Conservation (phyloP, 2,329 filamentous ascomycete genomes). For the Leptographium lundbergii region DNA sequence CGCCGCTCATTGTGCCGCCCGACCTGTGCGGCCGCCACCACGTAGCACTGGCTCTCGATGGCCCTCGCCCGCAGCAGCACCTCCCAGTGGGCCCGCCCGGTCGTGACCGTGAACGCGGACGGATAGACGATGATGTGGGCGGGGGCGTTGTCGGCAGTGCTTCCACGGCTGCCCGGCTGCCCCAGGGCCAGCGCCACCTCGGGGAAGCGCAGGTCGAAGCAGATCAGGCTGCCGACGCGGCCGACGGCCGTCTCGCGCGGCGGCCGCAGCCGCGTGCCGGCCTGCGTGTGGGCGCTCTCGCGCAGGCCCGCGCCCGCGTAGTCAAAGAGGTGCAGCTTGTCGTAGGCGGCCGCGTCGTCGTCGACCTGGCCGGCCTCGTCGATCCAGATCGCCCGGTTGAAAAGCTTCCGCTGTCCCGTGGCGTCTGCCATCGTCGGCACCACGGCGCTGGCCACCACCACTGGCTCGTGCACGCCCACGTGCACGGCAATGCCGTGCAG, state of each 20-base stretch:
- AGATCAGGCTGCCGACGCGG: slow-evolving; percentile 67
- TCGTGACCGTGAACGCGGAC: slow-evolving; percentile 79
- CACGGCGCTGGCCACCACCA: slow-evolving; percentile 20
- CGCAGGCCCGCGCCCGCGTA: slow-evolving; percentile 33
- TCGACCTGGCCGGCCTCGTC: slow-evolving; percentile 27
- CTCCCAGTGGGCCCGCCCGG: slow-evolving; percentile 79
- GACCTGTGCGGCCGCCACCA: slow-evolving; percentile 74
- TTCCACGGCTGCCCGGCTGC: slow-evolving; percentile 19
- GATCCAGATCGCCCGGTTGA: slow-evolving; percentile 43
- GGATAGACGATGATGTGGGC: slow-evolving; percentile 78
- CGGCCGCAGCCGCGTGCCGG: slow-evolving; percentile 24
- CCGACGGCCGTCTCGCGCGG: slow-evolving; percentile 67
- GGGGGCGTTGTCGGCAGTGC: slow-evolving; percentile 13
- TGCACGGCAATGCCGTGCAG: slow-evolving; percentile 57
- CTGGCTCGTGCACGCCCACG: slow-evolving; percentile 76
- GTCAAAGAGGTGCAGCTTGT: slow-evolving; percentile 89
- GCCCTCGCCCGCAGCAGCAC: slow-evolving; percentile 65
- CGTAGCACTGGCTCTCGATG: slow-evolving; percentile 79
- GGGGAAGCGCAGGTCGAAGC: slow-evolving; percentile 81
- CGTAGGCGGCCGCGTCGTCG: slow-evolving; percentile 40
- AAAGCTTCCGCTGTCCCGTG: slow-evolving; percentile 26
- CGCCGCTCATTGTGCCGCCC: slow-evolving; percentile 51
- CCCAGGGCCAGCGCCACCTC: slow-evolving; percentile 59
- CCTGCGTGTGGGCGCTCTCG: slow-evolving; percentile 23
- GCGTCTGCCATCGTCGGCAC: slow-evolving; percentile 20